Base-by-base conservation (phyloP, 2,329 filamentous ascomycete genomes). In the Mariannaea sp. region DNA sequence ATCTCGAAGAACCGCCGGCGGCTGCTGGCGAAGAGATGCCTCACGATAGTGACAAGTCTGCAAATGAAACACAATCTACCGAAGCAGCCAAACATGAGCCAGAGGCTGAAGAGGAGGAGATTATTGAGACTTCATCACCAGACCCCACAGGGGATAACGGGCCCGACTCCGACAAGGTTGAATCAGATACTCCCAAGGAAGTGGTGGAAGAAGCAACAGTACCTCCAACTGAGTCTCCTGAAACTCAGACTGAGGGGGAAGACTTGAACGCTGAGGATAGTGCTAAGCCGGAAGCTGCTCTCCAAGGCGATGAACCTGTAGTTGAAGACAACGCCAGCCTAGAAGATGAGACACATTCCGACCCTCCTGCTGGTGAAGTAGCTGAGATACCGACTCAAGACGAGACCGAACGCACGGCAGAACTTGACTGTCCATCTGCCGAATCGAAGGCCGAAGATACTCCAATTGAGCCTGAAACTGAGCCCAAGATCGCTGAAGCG, bases 1-100 rank as follows among this genome's bases (percentile, higher is more conserved):
- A 24, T 24, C 5, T 8, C 8, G 26, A 40, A 22, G 49, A 56
- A 20, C 46, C 42, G 19, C 16, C 30, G 14, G 43, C 43, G 33
- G 5, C 22, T 24, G n/a, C 22, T 24, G 22, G 22, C 13, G 35
- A 60, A 12, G 48, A 64, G 39, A 24, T n/a, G n/a, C n/a, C 22
- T 24, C 5, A 24, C 5, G 22, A 24, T 5, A 8, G 22, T 24
- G 22, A 5, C 8, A 36, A 35, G 12, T 19, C 42, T 12, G 16
- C 26, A 2, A 27, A 33, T 8, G 41, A 30, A 36, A 22, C 42
- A 20, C n/a, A 5, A 16, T 29, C 9, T 22, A 35, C 43, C 14
- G 32, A 29, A 16, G 17, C 10, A 16, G 38, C 12, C 26, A 29
- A 33, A 12, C 13, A 33, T 12, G 46, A 49, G 29, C 14, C 10